Evolutionary conservation across 768 basidiomycete species (phyloP).

Genomic region (Glaciozyma martinii): DNA sequence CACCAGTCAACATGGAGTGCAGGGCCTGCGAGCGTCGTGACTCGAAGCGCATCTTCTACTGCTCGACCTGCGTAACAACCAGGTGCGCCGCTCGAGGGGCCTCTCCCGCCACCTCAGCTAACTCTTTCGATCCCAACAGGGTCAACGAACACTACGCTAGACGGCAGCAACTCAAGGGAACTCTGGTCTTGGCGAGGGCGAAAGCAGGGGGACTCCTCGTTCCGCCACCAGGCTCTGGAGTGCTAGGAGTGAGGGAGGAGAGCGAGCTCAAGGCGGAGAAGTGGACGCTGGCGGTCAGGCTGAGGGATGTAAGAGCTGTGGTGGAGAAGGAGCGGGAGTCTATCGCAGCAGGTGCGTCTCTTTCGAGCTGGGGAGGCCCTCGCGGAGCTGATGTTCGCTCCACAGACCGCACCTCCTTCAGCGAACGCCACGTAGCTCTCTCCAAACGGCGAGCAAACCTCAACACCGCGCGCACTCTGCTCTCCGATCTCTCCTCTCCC

Average conservation of each 20-base stretch:
- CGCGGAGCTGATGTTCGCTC: neutral
- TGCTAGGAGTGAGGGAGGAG: slow-evolving; percentile 13
- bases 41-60: slow-evolving; percentile 3
- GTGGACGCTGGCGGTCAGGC: slow-evolving; percentile 11
- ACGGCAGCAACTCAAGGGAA: slow-evolving; percentile 7
- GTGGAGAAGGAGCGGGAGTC: neutral
- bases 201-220: slow-evolving; percentile 14
- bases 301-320: slow-evolving; percentile 7
- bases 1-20: slow-evolving; percentile 9
- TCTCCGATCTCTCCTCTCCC: neutral
- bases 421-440: neutral
- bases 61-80: slow-evolving; percentile 6
- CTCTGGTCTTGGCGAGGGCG: slow-evolving; percentile 10
- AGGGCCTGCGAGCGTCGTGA: slow-evolving; percentile 3
- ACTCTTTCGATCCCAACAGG: neutral
- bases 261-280: slow-evolving; percentile 20
- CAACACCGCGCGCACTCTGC: slow-evolving; percentile 15
- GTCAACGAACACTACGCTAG: slow-evolving; percentile 14
- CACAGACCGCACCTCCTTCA: neutral
- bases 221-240: neutral
- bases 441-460: slow-evolving; percentile 12
- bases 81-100: neutral
- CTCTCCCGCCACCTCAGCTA: neutral
- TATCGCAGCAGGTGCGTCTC: neutral
- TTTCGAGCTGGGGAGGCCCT: no score